Base-by-base conservation (phyloP, 2,329 filamentous ascomycete species). In the Colletotrichum cuscutae region DNA sequence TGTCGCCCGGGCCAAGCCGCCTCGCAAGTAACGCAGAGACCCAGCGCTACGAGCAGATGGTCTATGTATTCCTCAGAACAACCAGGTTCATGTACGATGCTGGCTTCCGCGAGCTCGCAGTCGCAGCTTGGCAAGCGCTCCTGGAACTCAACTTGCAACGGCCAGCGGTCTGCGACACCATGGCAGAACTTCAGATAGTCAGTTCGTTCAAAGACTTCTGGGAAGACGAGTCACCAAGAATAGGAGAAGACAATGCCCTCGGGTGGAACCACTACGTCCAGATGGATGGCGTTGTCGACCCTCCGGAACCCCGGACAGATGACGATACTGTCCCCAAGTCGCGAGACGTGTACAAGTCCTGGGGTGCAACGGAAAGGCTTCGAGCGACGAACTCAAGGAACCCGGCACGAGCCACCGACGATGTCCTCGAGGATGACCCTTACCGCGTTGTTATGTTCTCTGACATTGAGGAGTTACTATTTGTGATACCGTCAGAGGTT, bases 41-140 rank as follows among this genome's bases (percentile, higher is more conserved):
- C 15, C 11, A 69, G 22, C 61, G 80, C 5, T 83, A 80, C 60
- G 79, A 81, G 26, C 83, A 89, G 72, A 86, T 89, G 64, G 82
- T 94, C 2, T 94, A 97, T 78, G 82, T 97, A 1, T 89, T 98
- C 22, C 84, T 97, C 1, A 89, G 94, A 53, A 80, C 92, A n/a
- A 96, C 94, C 0, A 82, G 90, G 2, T 93, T 97, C 78, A 86
- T 96, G 35, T 86, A 91, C 57, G 92, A 97, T 78, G 87, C 93
- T 58, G 96, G 96, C 0, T 98, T 93, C 78, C 85, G 87, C 57
- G 96, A 98, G 79, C 85, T 94, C 35, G 92, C 94, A 1, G 85
- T 94, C 3, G 94, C 92, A 11, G 87, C 93, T 5, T 98, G 96
- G 95, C 96, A 98, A 82, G 93, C 91, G 6, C 77, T 93, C 1